phyloP scores from a whole-genome alignment of 441 rosid genomes.

The Arabidopsis hybrid region DNA sequence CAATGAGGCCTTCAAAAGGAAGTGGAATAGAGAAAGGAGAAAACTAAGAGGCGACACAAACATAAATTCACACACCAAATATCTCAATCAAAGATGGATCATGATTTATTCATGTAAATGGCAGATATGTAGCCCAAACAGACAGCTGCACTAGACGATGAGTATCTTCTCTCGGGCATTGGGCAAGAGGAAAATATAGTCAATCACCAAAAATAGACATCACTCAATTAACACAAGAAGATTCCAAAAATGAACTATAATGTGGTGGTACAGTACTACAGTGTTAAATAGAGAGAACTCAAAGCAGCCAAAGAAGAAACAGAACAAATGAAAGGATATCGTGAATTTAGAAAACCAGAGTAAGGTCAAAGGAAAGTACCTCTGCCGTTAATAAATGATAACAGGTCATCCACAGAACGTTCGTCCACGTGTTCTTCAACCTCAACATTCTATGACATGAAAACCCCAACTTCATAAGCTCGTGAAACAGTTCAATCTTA shows the following conservation, averaged over 20 bases:
- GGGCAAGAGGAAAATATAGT: not conserved
- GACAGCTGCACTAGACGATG: constrained; percentile 5
- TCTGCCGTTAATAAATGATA: constrained; percentile 82
- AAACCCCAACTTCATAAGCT: constrained; percentile 33
- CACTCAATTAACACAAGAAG: not conserved
- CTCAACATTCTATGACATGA: constrained; percentile 62
- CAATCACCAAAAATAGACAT: not conserved
- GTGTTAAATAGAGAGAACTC: not conserved
- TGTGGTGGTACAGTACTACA: not conserved
- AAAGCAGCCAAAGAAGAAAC: constrained; percentile 27
- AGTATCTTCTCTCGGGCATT: constrained; percentile 7
- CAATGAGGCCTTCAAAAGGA: constrained; percentile 53
- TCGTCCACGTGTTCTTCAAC: constrained; percentile 75
- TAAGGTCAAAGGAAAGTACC: constrained; percentile 51
- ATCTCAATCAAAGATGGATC: constrained; percentile 17
- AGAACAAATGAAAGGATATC: not conserved
- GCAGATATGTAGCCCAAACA: not conserved
- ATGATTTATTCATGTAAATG: not conserved
- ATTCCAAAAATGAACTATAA: constrained; percentile 1
- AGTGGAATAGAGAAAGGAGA: constrained; percentile 47
- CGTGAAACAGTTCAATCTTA: constrained; percentile 22
- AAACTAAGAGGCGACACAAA: constrained; percentile 48
- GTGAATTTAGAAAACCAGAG: constrained; percentile 15
- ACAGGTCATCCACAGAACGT: constrained; percentile 89
- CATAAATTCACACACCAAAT: constrained; percentile 33